A percentile compares a stretch with the other conserved stretches of the same genome.
These are phyloP conservation scores for Trichoderma koningii DNA, from an alignment of 2,329 filamentous ascomycete species.

Conservation along the genomic window DNA sequence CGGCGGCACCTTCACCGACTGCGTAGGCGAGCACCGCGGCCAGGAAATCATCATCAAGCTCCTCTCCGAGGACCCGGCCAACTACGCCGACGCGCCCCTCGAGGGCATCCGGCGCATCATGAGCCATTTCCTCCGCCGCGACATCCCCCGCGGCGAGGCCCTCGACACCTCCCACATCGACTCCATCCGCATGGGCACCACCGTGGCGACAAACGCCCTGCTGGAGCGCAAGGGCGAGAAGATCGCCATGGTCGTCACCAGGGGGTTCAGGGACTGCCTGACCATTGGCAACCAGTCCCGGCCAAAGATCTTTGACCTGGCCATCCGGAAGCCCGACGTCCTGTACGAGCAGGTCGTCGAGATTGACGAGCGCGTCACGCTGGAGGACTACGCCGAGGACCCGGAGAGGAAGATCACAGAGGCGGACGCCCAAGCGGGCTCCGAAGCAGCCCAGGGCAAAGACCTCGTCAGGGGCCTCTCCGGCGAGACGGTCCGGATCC, in stretches of 20 bases:
- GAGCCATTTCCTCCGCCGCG: conserved; percentile 70
- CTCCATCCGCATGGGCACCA: conserved; percentile 94
- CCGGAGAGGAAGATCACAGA: conserved; percentile 62
- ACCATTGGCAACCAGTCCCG: conserved; percentile 88
- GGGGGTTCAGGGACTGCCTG: conserved; percentile 84
- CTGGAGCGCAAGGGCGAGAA: conserved; percentile 88
- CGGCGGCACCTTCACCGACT: conserved; percentile 91
- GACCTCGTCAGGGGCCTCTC: conserved; percentile 68
- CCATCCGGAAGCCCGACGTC: conserved; percentile 83
- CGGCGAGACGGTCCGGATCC: conserved; percentile 68
- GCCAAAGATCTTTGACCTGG: conserved; percentile 87
- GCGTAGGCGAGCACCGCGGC: conserved; percentile 77
- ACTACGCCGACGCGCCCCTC: conserved; percentile 87
- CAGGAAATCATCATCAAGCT: conserved; percentile 85
- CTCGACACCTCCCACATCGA: conserved; percentile 83
- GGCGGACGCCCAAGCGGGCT: conserved; percentile 57
- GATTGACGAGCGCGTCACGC: conserved; percentile 84
- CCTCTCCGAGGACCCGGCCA: conserved; percentile 83
- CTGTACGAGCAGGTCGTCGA: conserved; percentile 86
- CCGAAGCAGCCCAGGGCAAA: conserved; percentile 51
- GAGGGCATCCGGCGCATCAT: conserved; percentile 89
- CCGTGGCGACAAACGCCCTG: conserved; percentile 88
- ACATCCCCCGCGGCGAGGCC: conserved; percentile 77
- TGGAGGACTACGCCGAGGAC: conserved; percentile 91
- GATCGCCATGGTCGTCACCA: conserved; percentile 84